These are phyloP conservation scores for Mycena rosella DNA, from an alignment of 768 basidiomycete genomes.

Conservation along the genomic window DNA sequence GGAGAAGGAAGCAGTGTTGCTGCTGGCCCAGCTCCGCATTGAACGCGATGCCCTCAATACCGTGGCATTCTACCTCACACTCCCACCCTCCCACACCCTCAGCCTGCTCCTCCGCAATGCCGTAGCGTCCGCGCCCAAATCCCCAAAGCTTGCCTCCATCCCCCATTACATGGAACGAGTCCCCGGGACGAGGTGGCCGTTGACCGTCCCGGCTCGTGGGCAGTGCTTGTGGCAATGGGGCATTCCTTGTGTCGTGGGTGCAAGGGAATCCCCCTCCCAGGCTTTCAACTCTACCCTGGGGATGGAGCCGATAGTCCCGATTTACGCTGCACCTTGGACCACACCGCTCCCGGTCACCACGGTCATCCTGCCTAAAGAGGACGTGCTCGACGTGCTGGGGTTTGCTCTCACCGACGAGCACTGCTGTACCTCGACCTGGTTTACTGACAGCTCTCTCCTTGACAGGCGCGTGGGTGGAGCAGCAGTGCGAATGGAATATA, in stretches of 20 bases:
- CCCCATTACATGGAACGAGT: neutral
- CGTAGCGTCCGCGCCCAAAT: no score
- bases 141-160: neutral
- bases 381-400: neutral
- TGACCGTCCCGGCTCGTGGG: neutral
- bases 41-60: no score
- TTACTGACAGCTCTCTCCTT: constrained; percentile 2
- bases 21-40: no score
- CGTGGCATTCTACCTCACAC: no score
- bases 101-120: no score
- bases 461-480: neutral
- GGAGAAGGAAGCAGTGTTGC: no score
- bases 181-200: neutral
- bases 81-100: no score
- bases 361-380: constrained; percentile 3
- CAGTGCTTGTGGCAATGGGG: neutral
- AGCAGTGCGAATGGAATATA: neutral
- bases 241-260: neutral
- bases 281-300: neutral
- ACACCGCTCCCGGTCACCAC: constrained; percentile 3
- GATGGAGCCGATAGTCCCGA: constrained; percentile 1
- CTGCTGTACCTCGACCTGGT: neutral
- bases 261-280: neutral
- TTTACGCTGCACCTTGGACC: constrained; percentile 2
- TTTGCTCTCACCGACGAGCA: neutral